Percentiles rank a stretch among this genome's conserved stretches.
Conservation (phyloP, 2,329 filamentous ascomycete species). For the Coniochaeta sp. region DNA sequence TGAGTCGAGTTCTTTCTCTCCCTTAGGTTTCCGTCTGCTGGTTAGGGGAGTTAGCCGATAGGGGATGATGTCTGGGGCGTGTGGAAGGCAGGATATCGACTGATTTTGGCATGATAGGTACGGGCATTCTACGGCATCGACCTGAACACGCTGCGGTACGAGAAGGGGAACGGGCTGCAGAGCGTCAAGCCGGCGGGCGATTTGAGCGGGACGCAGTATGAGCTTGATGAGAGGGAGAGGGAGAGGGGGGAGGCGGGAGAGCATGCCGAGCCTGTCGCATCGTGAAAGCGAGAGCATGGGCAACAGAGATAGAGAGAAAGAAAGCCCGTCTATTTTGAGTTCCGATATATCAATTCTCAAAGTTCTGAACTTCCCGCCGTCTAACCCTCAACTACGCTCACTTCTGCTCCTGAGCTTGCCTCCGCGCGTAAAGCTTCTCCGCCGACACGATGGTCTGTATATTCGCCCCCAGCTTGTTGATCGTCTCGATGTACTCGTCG, state of each 20-base stretch:
- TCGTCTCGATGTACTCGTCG: conserved; percentile 93
- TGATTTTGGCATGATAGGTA: conserved; percentile 22
- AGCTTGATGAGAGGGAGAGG: conserved; percentile 11
- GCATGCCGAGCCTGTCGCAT: neutral
- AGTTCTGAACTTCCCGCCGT: neutral
- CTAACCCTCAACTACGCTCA: neutral
- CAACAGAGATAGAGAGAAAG: too few relatives aligned
- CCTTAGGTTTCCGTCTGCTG: neutral
- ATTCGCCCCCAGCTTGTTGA: conserved; percentile 88
- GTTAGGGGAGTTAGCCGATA: too few relatives aligned
- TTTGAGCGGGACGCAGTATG: conserved; percentile 26
- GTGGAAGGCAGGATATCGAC: too few relatives aligned
- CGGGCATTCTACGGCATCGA: conserved; percentile 34
- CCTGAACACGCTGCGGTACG: conserved; percentile 28
- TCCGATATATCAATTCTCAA: too few relatives aligned
- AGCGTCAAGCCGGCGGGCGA: conserved; percentile 26
- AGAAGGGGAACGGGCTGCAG: conserved; percentile 28
- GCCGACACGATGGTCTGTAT: conserved; percentile 82
- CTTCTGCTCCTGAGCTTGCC: neutral
- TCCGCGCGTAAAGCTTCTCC: conserved; percentile 46
- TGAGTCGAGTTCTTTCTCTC: conserved; percentile 22
- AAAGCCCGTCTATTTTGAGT: too few relatives aligned
- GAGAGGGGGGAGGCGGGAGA: neutral
- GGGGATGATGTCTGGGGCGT: too few relatives aligned
- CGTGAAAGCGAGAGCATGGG: too few relatives aligned